Evolutionary conservation across 805 yeast genomes (phyloP), one percentile per base, ranked within the genome.

Genomic region (Sungouiozyma ichnusensis): DNA sequence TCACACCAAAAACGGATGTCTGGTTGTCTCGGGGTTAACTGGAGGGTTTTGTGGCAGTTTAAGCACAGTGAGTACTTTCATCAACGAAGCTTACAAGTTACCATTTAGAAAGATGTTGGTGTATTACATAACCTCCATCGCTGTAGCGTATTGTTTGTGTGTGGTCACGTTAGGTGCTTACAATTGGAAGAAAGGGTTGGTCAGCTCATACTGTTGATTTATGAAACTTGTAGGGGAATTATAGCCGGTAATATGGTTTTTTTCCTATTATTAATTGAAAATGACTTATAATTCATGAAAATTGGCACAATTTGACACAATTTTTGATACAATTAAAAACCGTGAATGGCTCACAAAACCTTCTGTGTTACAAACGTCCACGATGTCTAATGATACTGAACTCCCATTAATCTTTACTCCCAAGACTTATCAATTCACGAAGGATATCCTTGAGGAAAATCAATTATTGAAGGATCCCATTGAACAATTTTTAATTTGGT

Each of bases 401-500:
- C 51, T 46, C 2, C 63, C 63, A 35, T 48, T 57, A 16, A 52
- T 70, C 50, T 79, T 85, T 63, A 94, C 95, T 2, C 95, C 95
- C 16, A 74, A 79, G 52, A 84, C 95, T 0, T 82, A 85, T 52
- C 97, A 87, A 61, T 88, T 87, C 63, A 79, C 78, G 43, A 81
- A 81, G 56, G 74, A 68, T 36, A 69, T 75, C 14, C 63, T 87
- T 44, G 71, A 72, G 38, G 78, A 73, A 35, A 44, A 61, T 0
- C 76, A 82, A 16, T 63, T 85, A 9, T 57, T 57, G 14, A 33
- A 58, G 6, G 74, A 75, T 48, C 97, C 97, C 16, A 74, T 85
- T 16, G 66, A 65, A 6, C 94, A 85, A 60, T 90, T 92, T 66
- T 75, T 79, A 48, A 60, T 63, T 39, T 92, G 98, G 98, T 90